Base-by-base conservation (phyloP, 2,329 filamentous ascomycete species). In the Penicillium sp. region DNA sequence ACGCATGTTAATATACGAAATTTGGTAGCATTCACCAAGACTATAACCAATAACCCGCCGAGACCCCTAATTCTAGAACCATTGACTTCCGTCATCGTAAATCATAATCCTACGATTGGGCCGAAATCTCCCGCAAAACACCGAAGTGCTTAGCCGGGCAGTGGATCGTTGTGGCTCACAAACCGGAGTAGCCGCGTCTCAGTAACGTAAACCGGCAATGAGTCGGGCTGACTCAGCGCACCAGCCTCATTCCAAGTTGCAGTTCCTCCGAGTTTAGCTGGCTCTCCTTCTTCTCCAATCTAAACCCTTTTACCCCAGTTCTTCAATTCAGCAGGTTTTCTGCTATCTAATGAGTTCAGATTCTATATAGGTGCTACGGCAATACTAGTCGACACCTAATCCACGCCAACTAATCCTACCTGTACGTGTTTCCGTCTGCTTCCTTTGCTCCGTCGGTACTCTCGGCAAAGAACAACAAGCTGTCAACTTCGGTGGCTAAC, bases 271-370 rank as follows among this genome's bases (percentile, higher is more conserved):
- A 12, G n/a, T 54, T 48, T 42, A 58, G 33, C 33, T 37, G 37
- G 59, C 56, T 56, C 47, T 48, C 41, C 40, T 62, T 55, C 63
- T 52, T 57, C 55, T 52, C 51, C 31, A 47, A 40, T 49, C 31
- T 49, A 49, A 43, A 45, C 40, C 56, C 51, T 56, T 55, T 52
- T 46, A 44, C 54, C 53, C 47, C 57, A 55, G 49, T 52, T 57
- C 37, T 50, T 56, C 51, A 57, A 41, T 53, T 65, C 57, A 60
- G 69, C 68, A 70, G 69, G 66, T 64, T 60, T 66, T 67, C 53
- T 61, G 67, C 71, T 73, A 69, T 73, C 71, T 73, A 68, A 73
- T 73, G 71, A 72, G 68, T 73, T 62, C 65, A 61, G 67, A 64
- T 65, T 68, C 51, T 61, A 62, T 63, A 63, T 71, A 73, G 71